Conservation (phyloP, 306 rosid species). For the Mimosa pudica region DNA sequence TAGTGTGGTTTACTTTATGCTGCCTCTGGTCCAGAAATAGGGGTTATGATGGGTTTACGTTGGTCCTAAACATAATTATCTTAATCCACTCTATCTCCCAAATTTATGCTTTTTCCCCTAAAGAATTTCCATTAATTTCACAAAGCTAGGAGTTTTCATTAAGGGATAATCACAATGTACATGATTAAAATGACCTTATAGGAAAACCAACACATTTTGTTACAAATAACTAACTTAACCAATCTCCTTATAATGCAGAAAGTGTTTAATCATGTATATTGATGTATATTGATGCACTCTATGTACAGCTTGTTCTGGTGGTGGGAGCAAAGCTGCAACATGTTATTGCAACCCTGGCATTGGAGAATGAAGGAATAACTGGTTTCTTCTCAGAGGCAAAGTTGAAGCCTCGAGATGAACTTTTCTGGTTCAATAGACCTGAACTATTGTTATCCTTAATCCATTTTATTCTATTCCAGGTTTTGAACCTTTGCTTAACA, state of each 20-base stretch:
- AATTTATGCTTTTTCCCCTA: too few species aligned
- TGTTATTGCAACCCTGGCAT: conserved; percentile 85
- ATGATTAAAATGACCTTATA: too few species aligned
- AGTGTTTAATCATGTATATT: not conserved
- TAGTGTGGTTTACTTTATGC: not conserved
- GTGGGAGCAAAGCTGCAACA: conserved; percentile 95
- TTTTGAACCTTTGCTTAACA: conserved; percentile 36
- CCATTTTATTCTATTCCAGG: conserved; percentile 98
- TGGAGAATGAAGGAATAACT: conserved; percentile 83
- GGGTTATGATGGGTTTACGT: too few species aligned
- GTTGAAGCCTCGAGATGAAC: conserved; percentile 93
- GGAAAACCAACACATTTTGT: too few species aligned
- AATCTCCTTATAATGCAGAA: too few species aligned
- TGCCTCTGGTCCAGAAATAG: too few species aligned
- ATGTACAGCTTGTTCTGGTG: conserved; percentile 81
- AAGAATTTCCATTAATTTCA: too few species aligned
- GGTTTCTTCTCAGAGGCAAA: conserved; percentile 57
- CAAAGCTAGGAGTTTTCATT: too few species aligned
- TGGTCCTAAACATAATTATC: too few species aligned
- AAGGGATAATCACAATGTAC: too few species aligned
- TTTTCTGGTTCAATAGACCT: conserved; percentile 97
- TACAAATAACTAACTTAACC: too few species aligned
- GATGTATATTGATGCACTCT: conserved; percentile 4
- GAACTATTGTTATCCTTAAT: conserved; percentile 85
- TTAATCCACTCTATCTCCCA: too few species aligned